Base-by-base conservation (phyloP, 352 stramenopile species). In the Phytophthora ohioensis region DNA sequence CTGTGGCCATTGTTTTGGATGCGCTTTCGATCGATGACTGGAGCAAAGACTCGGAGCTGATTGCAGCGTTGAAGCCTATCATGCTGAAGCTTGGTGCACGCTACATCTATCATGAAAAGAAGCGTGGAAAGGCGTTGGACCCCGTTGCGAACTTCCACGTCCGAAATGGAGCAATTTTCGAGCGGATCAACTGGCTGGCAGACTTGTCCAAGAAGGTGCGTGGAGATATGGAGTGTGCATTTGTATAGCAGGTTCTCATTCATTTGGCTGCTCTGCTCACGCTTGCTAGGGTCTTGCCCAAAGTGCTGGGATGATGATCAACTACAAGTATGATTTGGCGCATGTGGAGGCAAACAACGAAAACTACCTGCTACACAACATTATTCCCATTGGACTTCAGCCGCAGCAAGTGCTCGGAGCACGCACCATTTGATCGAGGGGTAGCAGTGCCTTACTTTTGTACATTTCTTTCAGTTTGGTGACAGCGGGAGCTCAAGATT, bases 91-190 rank as follows among this genome's bases (percentile, higher is more conserved):
- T 95, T 27, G 88, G 88, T 8, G 81, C 75, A 6, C 76, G 63
- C 11, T 95, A 95, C 71, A 83, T 95, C 31, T 93, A 90, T 51
- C 45, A 83, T 27, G 86, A 94, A 61, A 95, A 95, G 79, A 94
- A 94, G 70, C 85, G 88, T 31, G 78, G 79, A 34, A 95, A 94
- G 49, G 88, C 88, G 35, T 73, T 95, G n/a, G 91, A 88, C 58
- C 84, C 87, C 5, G 88, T 95, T 30, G 78, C 88, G 10, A 95
- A 95, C 73, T 95, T 95, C 46, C 88, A 95, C 70, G 83, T 95
- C 57, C 85, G 88, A 48, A 95, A 95, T 60, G 88, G 88, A 10
- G 88, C 88, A 6, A 93, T 92, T 76, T 94, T 95, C 55, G 86
- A 95, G 64, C 85, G 84, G 31, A 84, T 95, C 66, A 95, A 95